phyloP scores from a whole-genome alignment of 1,284 basidiomycete species.

The Melampsora larici-populina region DNA sequence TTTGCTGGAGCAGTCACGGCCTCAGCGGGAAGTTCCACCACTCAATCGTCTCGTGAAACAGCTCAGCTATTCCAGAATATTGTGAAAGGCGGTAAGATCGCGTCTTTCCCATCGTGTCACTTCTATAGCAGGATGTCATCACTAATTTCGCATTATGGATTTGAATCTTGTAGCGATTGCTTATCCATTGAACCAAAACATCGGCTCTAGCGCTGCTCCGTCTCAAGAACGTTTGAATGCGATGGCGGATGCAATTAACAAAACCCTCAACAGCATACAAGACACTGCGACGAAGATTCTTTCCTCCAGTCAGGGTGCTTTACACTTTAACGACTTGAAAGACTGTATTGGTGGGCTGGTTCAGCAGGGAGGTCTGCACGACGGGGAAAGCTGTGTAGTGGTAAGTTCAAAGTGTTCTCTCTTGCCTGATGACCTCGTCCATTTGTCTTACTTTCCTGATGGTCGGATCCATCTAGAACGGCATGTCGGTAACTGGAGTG shows the following conservation, averaged over 20 bases:
- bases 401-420: slow-evolving; percentile 9
- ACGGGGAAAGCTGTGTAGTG: slow-evolving; percentile 37
- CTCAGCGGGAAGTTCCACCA: slow-evolving; percentile 20
- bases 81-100: slow-evolving; percentile 40
- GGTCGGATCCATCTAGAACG: no score
- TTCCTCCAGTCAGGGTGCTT: slow-evolving; percentile 22
- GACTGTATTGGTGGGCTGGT: slow-evolving; percentile 35
- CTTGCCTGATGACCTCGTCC: neutral
- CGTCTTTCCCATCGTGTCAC: neutral
- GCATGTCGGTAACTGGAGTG: slow-evolving; percentile 37
- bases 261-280: slow-evolving; percentile 39
- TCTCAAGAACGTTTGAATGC: slow-evolving; percentile 32
- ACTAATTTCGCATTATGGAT: neutral
- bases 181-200: slow-evolving; percentile 28
- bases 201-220: slow-evolving; percentile 9
- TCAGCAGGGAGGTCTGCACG: slow-evolving; percentile 39
- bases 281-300: slow-evolving; percentile 23
- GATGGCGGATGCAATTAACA: slow-evolving; percentile 27
- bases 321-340: slow-evolving; percentile 36
- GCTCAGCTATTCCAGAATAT: slow-evolving; percentile 27
- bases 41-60: slow-evolving; percentile 40
- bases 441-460: no score
- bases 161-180: slow-evolving; percentile 14
- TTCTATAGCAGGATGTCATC: neutral
- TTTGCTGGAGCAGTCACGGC: slow-evolving; percentile 17